These are phyloP conservation scores for Fusarium fracticaudum DNA, from an alignment of 2,329 filamentous ascomycete genomes.

Conservation along the genomic window DNA sequence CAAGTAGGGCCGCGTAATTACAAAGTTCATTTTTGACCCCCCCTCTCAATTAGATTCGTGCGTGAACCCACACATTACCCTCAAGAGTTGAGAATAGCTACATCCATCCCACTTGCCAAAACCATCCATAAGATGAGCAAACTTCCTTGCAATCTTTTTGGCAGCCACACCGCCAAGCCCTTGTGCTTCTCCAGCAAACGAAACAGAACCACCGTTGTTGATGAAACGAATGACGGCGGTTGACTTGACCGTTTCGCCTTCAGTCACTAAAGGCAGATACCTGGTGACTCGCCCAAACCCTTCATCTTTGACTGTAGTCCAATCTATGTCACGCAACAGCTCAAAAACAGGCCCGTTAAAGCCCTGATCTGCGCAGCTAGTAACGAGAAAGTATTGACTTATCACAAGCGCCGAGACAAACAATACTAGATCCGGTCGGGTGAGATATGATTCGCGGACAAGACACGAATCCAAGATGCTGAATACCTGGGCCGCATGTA, in stretches of 20 bases:
- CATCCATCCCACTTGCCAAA: slow-evolving; percentile 9
- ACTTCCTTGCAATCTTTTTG: slow-evolving; percentile 12
- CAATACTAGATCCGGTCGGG: slow-evolving; percentile 9
- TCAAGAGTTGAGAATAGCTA: slow-evolving; percentile 10
- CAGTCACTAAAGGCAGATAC: not conserved
- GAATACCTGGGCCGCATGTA: slow-evolving; percentile 17
- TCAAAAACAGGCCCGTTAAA: not conserved
- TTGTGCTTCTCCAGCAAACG: slow-evolving; percentile 1
- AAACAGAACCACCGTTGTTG: not conserved
- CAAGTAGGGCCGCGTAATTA: not conserved
- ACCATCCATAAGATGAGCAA: slow-evolving; percentile 18
- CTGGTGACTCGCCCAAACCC: not conserved
- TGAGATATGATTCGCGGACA: slow-evolving; percentile 14
- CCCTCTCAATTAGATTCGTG: not conserved
- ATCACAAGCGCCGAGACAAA: slow-evolving; percentile 19
- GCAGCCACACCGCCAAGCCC: not conserved
- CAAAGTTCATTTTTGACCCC: not conserved
- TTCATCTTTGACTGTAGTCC: not conserved
- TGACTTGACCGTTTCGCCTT: not conserved
- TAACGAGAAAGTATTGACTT: slow-evolving; percentile 9
- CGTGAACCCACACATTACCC: slow-evolving; percentile 1
- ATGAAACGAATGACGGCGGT: not conserved
- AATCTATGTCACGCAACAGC: not conserved
- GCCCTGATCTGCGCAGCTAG: not conserved
- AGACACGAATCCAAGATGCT: slow-evolving; percentile 5